Conservation (phyloP, 192 early-diverging fungal species). For the Linnemannia hyalina region DNA sequence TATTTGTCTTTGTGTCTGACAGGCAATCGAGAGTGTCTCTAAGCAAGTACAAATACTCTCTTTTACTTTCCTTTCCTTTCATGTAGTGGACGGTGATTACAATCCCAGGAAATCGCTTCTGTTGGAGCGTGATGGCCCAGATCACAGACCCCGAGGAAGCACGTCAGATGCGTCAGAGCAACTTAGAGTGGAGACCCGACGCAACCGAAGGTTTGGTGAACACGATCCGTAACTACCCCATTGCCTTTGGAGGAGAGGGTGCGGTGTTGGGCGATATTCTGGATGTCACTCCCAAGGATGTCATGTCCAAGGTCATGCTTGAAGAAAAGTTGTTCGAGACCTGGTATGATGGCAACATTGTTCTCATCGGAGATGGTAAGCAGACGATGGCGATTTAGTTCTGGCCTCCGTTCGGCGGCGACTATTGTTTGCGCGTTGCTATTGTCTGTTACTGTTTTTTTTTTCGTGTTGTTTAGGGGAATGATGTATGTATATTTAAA, state of each 20-base stretch:
- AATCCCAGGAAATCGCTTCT: slow-evolving; percentile 13
- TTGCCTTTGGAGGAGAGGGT: slow-evolving; percentile 4
- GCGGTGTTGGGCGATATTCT: slow-evolving; percentile 15
- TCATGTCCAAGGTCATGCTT: slow-evolving; percentile 31
- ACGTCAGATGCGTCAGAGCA: background rate
- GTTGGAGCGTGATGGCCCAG: slow-evolving; percentile 26
- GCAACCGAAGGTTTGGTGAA: slow-evolving; percentile 17
- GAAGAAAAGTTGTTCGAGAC: slow-evolving; percentile 46
- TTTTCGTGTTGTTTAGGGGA: too few species aligned
- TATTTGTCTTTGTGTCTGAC: background rate
- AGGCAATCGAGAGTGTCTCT: background rate
- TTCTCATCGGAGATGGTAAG: slow-evolving; percentile 45
- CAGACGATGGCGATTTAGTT: background rate
- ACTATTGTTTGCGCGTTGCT: background rate
- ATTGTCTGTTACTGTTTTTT: background rate
- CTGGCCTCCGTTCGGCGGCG: background rate
- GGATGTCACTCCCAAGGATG: slow-evolving; percentile 18
- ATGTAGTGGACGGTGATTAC: slow-evolving; percentile 23
- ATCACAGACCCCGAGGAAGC: background rate
- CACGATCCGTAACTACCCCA: slow-evolving; percentile 8
- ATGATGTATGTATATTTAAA: too few species aligned
- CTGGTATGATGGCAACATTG: slow-evolving; percentile 18
- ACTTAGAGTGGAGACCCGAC: slow-evolving; percentile 18
- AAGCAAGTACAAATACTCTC: too few species aligned
- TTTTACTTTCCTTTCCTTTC: background rate